Evolutionary conservation across 2,329 filamentous ascomycete genomes (phyloP).

Genomic region (Colletotrichum sp.): DNA sequence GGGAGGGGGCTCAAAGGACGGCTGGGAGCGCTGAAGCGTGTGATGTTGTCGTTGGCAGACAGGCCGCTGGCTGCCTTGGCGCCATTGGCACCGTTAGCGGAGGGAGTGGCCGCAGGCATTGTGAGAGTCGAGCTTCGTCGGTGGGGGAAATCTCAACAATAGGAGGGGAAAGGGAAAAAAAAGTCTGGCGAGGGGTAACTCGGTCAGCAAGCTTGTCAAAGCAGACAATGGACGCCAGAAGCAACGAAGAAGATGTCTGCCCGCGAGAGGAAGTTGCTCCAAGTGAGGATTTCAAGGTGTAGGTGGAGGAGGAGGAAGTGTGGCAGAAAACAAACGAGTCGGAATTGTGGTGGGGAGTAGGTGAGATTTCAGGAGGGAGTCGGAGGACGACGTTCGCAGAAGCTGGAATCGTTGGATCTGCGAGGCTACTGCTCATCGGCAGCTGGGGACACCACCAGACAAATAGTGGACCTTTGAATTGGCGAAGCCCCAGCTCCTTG

Average conservation of each 20-base stretch:
- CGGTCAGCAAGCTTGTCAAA: constrained; percentile 22
- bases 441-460: constrained; percentile 27
- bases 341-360: constrained; percentile 22
- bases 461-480: constrained; percentile 23
- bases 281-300: constrained; percentile 12
- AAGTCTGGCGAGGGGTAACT: constrained; percentile 22
- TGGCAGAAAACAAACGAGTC: constrained; percentile 17
- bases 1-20: constrained; percentile 88
- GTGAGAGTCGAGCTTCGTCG: constrained; percentile 31
- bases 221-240: constrained; percentile 20
- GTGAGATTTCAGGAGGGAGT: constrained; percentile 23
- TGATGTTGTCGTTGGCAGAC: constrained; percentile 98
- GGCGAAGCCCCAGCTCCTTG: constrained; percentile 22
- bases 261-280: constrained; percentile 4
- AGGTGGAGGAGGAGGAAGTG: constrained; percentile 20
- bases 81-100: constrained; percentile 55
- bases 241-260: constrained; percentile 13
- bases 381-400: constrained; percentile 20
- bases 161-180: constrained; percentile 7
- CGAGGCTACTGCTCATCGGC: constrained; percentile 23
- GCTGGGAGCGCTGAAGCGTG: constrained; percentile 92
- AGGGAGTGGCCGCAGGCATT: constrained; percentile 55
- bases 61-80: constrained; percentile 49
- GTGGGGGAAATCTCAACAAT: constrained; percentile 15
- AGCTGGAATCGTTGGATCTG: constrained; percentile 26